These are phyloP conservation scores for Paraleonurus japonicus DNA, from an alignment of 257 asterid genomes.

Conservation along the genomic window DNA sequence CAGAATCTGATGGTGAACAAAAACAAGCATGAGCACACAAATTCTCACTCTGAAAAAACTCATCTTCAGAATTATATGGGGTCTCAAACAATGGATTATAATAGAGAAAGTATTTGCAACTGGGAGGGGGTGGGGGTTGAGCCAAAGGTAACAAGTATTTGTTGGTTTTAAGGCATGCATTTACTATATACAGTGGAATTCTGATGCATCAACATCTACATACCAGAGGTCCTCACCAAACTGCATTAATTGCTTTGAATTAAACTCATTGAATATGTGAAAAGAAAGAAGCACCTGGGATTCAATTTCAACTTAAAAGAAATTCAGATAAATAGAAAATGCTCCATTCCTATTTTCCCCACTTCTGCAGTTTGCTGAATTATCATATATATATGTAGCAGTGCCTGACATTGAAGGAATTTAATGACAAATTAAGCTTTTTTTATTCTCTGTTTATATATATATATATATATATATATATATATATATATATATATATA, in stretches of 20 bases:
- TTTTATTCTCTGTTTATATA: too few species aligned
- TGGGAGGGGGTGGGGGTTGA: slow-evolving; percentile 1
- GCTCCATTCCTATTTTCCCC: slow-evolving; percentile 3
- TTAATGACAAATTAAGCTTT: slow-evolving; percentile 9
- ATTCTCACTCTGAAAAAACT: slow-evolving; percentile 22
- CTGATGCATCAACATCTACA: slow-evolving; percentile 55
- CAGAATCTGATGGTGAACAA: slow-evolving; percentile 40
- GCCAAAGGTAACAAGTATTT: slow-evolving; percentile 31
- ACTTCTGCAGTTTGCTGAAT: neutral
- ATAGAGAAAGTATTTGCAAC: slow-evolving; percentile 2
- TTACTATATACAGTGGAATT: slow-evolving; percentile 34
- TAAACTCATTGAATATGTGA: slow-evolving; percentile 15
- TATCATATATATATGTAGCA: neutral
- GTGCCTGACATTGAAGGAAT: slow-evolving; percentile 31
- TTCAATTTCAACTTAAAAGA: neutral
- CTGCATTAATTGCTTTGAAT: slow-evolving; percentile 46
- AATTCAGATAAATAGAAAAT: neutral
- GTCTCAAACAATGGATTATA: neutral
- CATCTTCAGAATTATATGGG: neutral
- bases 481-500: too few species aligned
- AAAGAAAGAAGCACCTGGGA: slow-evolving; percentile 23
- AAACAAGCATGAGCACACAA: slow-evolving; percentile 38
- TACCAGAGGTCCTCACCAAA: slow-evolving; percentile 48
- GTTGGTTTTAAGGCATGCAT: slow-evolving; percentile 39
- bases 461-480: too few species aligned